phyloP scores from a whole-genome alignment of 2,329 filamentous ascomycete species.

The Aspergillus oerlinghausenensis region DNA sequence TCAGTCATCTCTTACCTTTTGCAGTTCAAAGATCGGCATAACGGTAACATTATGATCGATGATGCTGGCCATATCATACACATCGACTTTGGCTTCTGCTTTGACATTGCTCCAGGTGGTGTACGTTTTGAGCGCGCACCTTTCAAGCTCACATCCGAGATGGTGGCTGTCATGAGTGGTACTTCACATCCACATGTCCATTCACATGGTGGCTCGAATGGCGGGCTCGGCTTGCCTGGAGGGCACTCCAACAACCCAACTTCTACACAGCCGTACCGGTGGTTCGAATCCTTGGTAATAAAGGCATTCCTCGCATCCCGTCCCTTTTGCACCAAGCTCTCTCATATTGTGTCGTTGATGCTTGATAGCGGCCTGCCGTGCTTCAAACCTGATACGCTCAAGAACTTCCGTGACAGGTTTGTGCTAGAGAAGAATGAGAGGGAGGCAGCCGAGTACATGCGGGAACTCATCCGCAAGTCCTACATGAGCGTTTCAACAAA shows the following conservation, averaged over 20 bases:
- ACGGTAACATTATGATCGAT: slow-evolving; percentile 99
- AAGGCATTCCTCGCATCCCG: slow-evolving; percentile 89
- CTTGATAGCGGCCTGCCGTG: slow-evolving; percentile 92
- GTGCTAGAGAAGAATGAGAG: slow-evolving; percentile 86
- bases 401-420: slow-evolving; percentile 88
- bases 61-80: slow-evolving; percentile 95
- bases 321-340: slow-evolving; percentile 81
- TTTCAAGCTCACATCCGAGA: slow-evolving; percentile 96
- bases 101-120: slow-evolving; percentile 95
- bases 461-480: slow-evolving; percentile 82
- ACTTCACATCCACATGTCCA: slow-evolving; percentile 38
- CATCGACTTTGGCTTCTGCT: slow-evolving; percentile 99
- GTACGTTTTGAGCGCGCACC: slow-evolving; percentile 97
- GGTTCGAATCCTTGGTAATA: slow-evolving; percentile 94
- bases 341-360: slow-evolving; percentile 89
- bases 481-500: slow-evolving; percentile 87
- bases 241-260: slow-evolving; percentile 44
- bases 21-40: slow-evolving; percentile 98
- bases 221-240: slow-evolving; percentile 23
- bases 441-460: slow-evolving; percentile 93
- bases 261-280: slow-evolving; percentile 81
- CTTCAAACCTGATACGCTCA: slow-evolving; percentile 93
- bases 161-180: slow-evolving; percentile 99
- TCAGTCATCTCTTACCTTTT: slow-evolving; percentile 93
- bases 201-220: slow-evolving; percentile 19